Evolutionary conservation across 2,329 filamentous ascomycete genomes (phyloP).

Genomic region (Chlorencoelia australis): DNA sequence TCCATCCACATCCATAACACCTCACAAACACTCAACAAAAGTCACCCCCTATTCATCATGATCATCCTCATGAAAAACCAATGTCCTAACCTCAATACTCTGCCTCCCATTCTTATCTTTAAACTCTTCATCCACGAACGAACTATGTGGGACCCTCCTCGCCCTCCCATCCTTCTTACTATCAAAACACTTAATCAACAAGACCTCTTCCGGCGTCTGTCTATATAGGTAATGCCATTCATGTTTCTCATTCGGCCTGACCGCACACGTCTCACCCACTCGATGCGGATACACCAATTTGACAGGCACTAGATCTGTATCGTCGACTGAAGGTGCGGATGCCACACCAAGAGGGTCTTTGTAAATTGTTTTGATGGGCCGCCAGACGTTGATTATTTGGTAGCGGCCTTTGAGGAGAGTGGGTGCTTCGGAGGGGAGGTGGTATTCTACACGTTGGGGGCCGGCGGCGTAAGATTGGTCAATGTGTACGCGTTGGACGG

Average conservation of each 20-base stretch:
- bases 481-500: slow-evolving; percentile 45
- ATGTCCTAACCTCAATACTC: slow-evolving; percentile 46
- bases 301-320: slow-evolving; percentile 39
- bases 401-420: slow-evolving; percentile 36
- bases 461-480: slow-evolving; percentile 42
- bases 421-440: slow-evolving; percentile 35
- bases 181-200: slow-evolving; percentile 54
- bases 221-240: slow-evolving; percentile 44
- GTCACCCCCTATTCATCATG: too few species aligned
- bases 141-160: slow-evolving; percentile 43
- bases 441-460: slow-evolving; percentile 32
- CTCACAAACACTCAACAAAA: too few species aligned
- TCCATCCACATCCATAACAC: too few species aligned
- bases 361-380: slow-evolving; percentile 39
- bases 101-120: slow-evolving; percentile 33
- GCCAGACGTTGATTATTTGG: slow-evolving; percentile 46
- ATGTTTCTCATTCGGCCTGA: slow-evolving; percentile 31
- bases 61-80: slow-evolving; percentile 35
- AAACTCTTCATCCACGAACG: slow-evolving; percentile 41
- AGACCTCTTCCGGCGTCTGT: slow-evolving; percentile 42
- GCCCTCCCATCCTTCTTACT: slow-evolving; percentile 44
- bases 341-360: slow-evolving; percentile 46
- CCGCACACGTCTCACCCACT: slow-evolving; percentile 7
- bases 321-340: slow-evolving; percentile 38
- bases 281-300: slow-evolving; percentile 31